These are phyloP conservation scores for Gastrolobium villosum DNA, from an alignment of 306 rosid genomes.

Conservation along the genomic window DNA sequence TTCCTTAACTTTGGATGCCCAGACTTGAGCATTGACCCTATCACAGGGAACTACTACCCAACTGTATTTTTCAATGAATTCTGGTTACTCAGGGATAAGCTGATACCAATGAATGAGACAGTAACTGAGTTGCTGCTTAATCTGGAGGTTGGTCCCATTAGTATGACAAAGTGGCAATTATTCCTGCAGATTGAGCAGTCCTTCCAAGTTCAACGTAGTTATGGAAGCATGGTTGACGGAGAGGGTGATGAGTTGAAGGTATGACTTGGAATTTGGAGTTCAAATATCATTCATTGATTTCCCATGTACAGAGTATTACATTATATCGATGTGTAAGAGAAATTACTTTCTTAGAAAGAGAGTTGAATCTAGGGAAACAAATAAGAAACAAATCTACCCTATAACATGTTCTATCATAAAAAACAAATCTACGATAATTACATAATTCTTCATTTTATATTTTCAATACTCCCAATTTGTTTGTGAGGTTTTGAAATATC, in stretches of 20 bases:
- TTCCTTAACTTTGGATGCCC: conserved; percentile 68
- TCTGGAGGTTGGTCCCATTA: conserved; percentile 92
- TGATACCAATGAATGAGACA: conserved; percentile 78
- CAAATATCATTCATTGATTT: no score
- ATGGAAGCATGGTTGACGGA: conserved; percentile 98
- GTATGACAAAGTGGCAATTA: conserved; percentile 98
- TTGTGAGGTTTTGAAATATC: no score
- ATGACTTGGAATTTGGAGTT: background rate
- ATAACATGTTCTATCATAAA: no score
- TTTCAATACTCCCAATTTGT: no score
- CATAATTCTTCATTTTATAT: no score
- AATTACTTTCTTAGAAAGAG: no score
- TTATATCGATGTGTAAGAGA: no score
- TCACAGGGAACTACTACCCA: conserved; percentile 86
- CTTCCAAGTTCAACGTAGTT: conserved; percentile 92
- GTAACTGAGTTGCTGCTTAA: conserved; percentile 76
- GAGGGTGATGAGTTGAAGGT: conserved; percentile 99
- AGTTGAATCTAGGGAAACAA: no score
- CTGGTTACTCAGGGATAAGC: conserved; percentile 93
- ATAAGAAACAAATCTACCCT: no score
- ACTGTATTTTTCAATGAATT: conserved; percentile 90
- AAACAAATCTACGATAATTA: no score
- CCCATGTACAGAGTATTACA: no score
- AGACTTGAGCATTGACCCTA: conserved; percentile 88
- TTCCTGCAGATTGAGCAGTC: conserved; percentile 96